Evolutionary conservation across 2,329 filamentous ascomycete species (phyloP).

Genomic region (Neocucurbitaria cava): DNA sequence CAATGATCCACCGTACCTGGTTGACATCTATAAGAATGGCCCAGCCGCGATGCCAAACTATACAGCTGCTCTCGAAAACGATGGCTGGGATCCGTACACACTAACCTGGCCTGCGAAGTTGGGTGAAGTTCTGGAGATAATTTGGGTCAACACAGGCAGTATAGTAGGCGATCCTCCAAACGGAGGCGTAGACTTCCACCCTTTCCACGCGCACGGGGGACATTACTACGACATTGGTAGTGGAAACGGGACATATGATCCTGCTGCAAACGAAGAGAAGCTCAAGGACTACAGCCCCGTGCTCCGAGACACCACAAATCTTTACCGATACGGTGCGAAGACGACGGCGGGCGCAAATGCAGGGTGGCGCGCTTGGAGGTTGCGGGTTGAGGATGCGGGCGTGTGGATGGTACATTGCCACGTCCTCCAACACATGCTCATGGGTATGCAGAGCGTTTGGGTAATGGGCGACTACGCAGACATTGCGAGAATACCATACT

Average conservation of each 20-base stretch:
- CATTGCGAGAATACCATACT: constrained; percentile 44
- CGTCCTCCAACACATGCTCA: constrained; percentile 64
- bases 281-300: constrained; percentile 48
- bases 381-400: constrained; percentile 51
- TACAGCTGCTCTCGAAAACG: constrained; percentile 56
- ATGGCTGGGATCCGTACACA: constrained; percentile 62
- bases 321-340: constrained; percentile 61
- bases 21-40: constrained; percentile 60
- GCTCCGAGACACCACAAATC: constrained; percentile 58
- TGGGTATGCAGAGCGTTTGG: constrained; percentile 60
- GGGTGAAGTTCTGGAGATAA: constrained; percentile 64
- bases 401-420: constrained; percentile 69
- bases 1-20: constrained; percentile 55
- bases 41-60: constrained; percentile 60
- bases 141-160: constrained; percentile 52
- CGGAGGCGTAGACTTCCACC: constrained; percentile 51
- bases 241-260: constrained; percentile 62
- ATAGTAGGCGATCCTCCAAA: constrained; percentile 16
- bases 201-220: constrained; percentile 63
- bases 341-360: constrained; percentile 51
- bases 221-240: constrained; percentile 63
- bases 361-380: constrained; percentile 68
- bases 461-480: constrained; percentile 54
- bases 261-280: constrained; percentile 56
- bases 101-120: constrained; percentile 61